Percentiles rank a stretch among this genome's conserved stretches.
Evolutionary conservation across 768 basidiomycete species (phyloP).

Genomic region (Psilocybe subaeruginosa): DNA sequence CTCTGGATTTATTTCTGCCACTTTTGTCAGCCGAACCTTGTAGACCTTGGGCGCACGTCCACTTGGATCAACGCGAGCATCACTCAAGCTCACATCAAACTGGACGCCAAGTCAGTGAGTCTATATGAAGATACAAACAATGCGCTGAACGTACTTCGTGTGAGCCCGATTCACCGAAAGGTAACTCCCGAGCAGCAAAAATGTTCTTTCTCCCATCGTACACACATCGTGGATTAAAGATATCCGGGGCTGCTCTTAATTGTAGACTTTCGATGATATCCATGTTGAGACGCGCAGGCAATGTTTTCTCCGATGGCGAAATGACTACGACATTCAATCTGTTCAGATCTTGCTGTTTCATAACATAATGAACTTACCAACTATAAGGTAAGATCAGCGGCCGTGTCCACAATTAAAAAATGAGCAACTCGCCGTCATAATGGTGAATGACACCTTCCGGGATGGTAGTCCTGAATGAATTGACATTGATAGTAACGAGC

Average conservation of each 20-base stretch:
- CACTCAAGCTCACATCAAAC: slow-evolving; percentile 63
- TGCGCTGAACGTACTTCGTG: slow-evolving; percentile 49
- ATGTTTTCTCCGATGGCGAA: slow-evolving; percentile 64
- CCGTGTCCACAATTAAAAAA: slow-evolving; percentile 1
- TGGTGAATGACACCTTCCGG: slow-evolving; percentile 71
- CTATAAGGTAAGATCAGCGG: slow-evolving; percentile 29
- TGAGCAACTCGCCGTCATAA: slow-evolving; percentile 66
- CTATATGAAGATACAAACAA: not conserved
- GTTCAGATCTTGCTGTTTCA: not conserved
- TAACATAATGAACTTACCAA: slow-evolving; percentile 39
- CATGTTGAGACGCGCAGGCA: slow-evolving; percentile 71
- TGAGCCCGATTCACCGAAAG: slow-evolving; percentile 53
- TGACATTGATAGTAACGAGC: slow-evolving; percentile 44
- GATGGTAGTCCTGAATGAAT: slow-evolving; percentile 66
- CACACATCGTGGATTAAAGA: slow-evolving; percentile 74
- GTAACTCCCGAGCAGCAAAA: slow-evolving; percentile 63
- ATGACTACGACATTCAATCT: slow-evolving; percentile 47
- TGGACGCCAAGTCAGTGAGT: slow-evolving; percentile 27
- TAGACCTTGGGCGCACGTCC: slow-evolving; percentile 62
- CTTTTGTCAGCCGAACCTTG: slow-evolving; percentile 64
- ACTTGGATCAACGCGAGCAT: slow-evolving; percentile 33
- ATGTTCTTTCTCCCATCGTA: slow-evolving; percentile 84
- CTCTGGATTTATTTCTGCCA: slow-evolving; percentile 47
- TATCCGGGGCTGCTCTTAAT: slow-evolving; percentile 51
- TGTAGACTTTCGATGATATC: slow-evolving; percentile 71